A percentile compares a stretch with the other conserved stretches of the same genome.
These are phyloP conservation scores for Beauveria scarabaeidicola DNA, from an alignment of 2,329 filamentous ascomycete genomes.

Conservation along the genomic window DNA sequence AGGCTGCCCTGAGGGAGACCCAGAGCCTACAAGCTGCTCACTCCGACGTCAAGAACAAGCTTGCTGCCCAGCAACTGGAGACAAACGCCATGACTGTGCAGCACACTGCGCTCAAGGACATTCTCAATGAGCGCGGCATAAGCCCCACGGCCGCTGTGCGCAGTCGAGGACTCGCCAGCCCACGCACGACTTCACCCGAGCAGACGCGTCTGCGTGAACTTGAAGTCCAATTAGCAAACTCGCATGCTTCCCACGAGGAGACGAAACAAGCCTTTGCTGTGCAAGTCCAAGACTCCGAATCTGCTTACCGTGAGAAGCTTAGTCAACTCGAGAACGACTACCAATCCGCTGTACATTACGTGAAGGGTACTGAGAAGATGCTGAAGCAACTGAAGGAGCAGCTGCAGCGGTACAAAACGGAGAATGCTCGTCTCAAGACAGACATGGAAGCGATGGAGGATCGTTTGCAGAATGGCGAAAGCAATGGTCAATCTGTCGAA, in stretches of 20 bases:
- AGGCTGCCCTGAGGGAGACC: constrained; percentile 72
- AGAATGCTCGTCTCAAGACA: constrained; percentile 73
- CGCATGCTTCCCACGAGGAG: constrained; percentile 75
- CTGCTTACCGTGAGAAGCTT: constrained; percentile 84
- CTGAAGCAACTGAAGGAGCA: constrained; percentile 97
- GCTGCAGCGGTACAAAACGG: constrained; percentile 80
- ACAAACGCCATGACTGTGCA: constrained; percentile 90
- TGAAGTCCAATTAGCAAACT: constrained; percentile 75
- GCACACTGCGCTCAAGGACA: constrained; percentile 86
- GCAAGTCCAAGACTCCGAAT: constrained; percentile 79
- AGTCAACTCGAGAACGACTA: constrained; percentile 94
- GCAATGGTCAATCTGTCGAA: constrained; percentile 16
- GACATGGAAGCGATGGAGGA: constrained; percentile 66
- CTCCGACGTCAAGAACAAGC: constrained; percentile 70
- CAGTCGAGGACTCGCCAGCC: constrained; percentile 62
- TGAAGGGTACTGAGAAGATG: constrained; percentile 99
- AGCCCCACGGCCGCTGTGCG: constrained; percentile 66
- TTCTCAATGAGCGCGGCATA: constrained; percentile 81
- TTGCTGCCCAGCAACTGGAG: constrained; percentile 82
- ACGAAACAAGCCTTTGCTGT: constrained; percentile 67
- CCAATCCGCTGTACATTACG: constrained; percentile 94
- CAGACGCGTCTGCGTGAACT: constrained; percentile 71
- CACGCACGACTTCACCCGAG: constrained; percentile 69
- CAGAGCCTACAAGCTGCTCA: constrained; percentile 75
- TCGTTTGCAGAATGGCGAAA: constrained; percentile 26